These are phyloP conservation scores for Adansonia rubrostipa DNA, from an alignment of 441 rosid genomes.

Conservation along the genomic window DNA sequence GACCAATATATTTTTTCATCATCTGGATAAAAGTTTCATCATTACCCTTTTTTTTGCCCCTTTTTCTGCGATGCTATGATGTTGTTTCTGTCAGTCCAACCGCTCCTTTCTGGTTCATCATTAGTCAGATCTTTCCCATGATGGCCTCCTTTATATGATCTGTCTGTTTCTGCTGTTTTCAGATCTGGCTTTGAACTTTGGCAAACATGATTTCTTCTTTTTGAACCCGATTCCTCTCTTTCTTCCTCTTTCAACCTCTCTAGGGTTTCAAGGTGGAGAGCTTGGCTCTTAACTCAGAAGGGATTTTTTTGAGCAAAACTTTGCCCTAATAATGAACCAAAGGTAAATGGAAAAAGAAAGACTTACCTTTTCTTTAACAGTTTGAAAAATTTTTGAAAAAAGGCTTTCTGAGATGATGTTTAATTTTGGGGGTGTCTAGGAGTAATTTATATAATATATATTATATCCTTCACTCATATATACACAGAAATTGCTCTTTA, in stretches of 20 bases:
- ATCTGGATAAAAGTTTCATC: constrained; percentile 47
- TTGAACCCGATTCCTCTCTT: constrained; percentile 15
- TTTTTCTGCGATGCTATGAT: constrained; percentile 41
- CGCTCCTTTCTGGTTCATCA: constrained; percentile 37
- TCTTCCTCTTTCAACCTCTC: background rate
- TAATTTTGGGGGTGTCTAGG: background rate
- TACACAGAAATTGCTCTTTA: background rate
- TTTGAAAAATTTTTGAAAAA: background rate
- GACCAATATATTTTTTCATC: background rate
- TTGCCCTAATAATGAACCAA: background rate
- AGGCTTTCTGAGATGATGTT: background rate
- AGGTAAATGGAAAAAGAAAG: background rate
- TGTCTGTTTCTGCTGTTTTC: constrained; percentile 50
- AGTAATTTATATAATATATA: background rate
- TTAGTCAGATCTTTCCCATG: constrained; percentile 40
- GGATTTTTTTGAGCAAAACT: constrained; percentile 8
- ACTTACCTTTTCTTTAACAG: background rate
- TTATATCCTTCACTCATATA: background rate
- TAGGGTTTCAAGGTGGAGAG: constrained; percentile 46
- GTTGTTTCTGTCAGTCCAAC: constrained; percentile 41
- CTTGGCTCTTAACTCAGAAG: constrained; percentile 24
- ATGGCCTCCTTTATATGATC: constrained; percentile 52
- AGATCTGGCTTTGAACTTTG: constrained; percentile 50
- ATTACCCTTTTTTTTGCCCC: constrained; percentile 43
- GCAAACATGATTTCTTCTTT: constrained; percentile 1